These are phyloP conservation scores for Pestalotiopsis sp. DNA, from an alignment of 2,329 filamentous ascomycete genomes.

Conservation along the genomic window DNA sequence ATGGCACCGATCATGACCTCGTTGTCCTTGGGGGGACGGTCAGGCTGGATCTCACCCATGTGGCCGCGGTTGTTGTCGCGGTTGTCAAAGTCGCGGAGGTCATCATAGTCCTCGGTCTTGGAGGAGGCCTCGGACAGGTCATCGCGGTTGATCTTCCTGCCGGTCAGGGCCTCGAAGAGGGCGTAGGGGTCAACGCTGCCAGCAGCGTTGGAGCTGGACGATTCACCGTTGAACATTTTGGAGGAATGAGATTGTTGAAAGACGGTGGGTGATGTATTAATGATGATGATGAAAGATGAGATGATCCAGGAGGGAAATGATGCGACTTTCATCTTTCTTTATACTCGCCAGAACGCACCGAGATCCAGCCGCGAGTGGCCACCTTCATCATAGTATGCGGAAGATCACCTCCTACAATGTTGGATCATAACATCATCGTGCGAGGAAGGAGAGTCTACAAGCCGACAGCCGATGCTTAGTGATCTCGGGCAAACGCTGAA, in stretches of 20 bases:
- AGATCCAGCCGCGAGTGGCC: not conserved
- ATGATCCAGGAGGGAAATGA: not conserved
- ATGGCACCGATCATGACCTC: slow-evolving; percentile 38
- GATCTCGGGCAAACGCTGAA: not conserved
- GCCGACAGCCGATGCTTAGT: not conserved
- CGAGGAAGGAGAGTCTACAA: not conserved
- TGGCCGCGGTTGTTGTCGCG: slow-evolving; percentile 8
- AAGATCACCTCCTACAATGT: not conserved
- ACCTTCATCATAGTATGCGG: not conserved
- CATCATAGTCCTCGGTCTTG: slow-evolving; percentile 36
- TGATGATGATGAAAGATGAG: not conserved
- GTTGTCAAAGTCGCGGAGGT: slow-evolving; percentile 31
- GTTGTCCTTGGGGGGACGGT: slow-evolving; percentile 38
- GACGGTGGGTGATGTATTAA: not conserved
- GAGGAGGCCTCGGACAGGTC: slow-evolving; percentile 25
- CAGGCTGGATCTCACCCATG: slow-evolving; percentile 31
- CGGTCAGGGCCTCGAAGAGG: slow-evolving; percentile 41
- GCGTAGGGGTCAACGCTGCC: slow-evolving; percentile 36
- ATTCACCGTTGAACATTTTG: slow-evolving; percentile 7
- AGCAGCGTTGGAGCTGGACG: slow-evolving; percentile 3
- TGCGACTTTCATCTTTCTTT: not conserved
- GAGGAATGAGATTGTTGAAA: not conserved
- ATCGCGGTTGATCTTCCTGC: slow-evolving; percentile 32
- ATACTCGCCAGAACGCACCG: not conserved
- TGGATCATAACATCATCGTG: not conserved